A percentile compares a stretch with the other conserved stretches of the same genome.
Conservation (phyloP, 2,329 filamentous ascomycete species). For the Fusarium odoratissimum region DNA sequence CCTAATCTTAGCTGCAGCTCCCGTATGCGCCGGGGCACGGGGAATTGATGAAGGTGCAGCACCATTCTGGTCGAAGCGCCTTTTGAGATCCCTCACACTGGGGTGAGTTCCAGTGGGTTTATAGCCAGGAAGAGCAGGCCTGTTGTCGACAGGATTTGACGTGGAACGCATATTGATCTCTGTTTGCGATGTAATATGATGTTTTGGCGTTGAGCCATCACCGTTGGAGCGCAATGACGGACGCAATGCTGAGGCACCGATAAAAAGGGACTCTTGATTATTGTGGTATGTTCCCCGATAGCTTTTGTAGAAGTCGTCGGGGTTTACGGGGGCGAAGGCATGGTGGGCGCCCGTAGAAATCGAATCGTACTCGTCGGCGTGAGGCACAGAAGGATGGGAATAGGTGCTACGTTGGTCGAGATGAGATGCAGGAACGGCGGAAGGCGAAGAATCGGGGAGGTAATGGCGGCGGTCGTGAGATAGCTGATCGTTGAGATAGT, state of each 20-base stretch:
- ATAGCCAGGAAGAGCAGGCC: conserved; percentile 47
- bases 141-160: conserved; percentile 66
- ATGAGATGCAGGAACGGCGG: conserved; percentile 28
- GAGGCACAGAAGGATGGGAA: conserved; percentile 41
- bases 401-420: conserved; percentile 36
- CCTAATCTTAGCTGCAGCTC: conserved; percentile 49
- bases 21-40: conserved; percentile 51
- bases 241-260: conserved; percentile 56
- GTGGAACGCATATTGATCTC: conserved; percentile 63
- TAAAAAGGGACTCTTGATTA: conserved; percentile 51
- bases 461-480: conserved; percentile 33
- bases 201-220: conserved; percentile 62
- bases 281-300: conserved; percentile 56
- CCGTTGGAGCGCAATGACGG: conserved; percentile 62
- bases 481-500: conserved; percentile 42
- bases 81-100: conserved; percentile 85
- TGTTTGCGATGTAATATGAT: conserved; percentile 55
- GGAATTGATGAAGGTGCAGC: conserved; percentile 47
- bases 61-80: conserved; percentile 77
- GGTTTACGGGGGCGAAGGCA: conserved; percentile 58
- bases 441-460: conserved; percentile 36
- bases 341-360: conserved; percentile 47
- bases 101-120: conserved; percentile 59
- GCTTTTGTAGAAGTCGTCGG: conserved; percentile 67
- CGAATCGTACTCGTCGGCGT: conserved; percentile 38